A percentile compares a stretch with the other conserved stretches of the same genome.
Conservation (phyloP, 2,329 filamentous ascomycete species). For the Metarhizium anisopliae region DNA sequence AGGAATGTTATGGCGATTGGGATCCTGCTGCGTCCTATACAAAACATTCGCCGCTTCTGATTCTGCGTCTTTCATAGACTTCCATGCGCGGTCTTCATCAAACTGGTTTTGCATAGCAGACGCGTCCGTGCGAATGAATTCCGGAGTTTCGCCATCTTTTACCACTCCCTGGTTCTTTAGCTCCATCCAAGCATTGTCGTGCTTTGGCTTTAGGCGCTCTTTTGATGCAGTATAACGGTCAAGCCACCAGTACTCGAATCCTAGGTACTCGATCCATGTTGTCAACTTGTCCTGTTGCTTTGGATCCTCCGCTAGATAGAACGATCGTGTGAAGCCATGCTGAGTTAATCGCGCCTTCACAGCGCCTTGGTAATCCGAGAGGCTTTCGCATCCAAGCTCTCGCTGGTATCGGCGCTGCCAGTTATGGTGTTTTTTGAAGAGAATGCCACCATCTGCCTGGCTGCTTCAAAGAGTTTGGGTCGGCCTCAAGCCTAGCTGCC, state of each 20-base stretch:
- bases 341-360: constrained; percentile 15
- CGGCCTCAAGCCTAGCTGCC: constrained; percentile 6
- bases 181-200: constrained; percentile 21
- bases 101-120: no score
- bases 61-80: not conserved
- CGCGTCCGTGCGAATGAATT: constrained; percentile 3
- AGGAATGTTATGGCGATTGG: not conserved
- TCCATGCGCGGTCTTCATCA: not conserved
- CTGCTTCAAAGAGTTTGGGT: constrained; percentile 6
- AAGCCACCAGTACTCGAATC: constrained; percentile 17
- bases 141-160: constrained; percentile 9
- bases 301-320: constrained; percentile 20
- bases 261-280: constrained; percentile 31
- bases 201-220: constrained; percentile 12
- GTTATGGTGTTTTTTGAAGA: not conserved
- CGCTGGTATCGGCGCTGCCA: constrained; percentile 5
- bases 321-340: constrained; percentile 19
- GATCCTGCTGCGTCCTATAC: no score
- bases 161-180: constrained; percentile 19
- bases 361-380: constrained; percentile 15
- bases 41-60: no score
- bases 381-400: constrained; percentile 11
- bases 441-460: not conserved
- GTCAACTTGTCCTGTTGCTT: constrained; percentile 22
- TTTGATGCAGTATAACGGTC: constrained; percentile 11